Conservation (phyloP, 1,284 basidiomycete species). For the Phaffia rhodozyma region DNA sequence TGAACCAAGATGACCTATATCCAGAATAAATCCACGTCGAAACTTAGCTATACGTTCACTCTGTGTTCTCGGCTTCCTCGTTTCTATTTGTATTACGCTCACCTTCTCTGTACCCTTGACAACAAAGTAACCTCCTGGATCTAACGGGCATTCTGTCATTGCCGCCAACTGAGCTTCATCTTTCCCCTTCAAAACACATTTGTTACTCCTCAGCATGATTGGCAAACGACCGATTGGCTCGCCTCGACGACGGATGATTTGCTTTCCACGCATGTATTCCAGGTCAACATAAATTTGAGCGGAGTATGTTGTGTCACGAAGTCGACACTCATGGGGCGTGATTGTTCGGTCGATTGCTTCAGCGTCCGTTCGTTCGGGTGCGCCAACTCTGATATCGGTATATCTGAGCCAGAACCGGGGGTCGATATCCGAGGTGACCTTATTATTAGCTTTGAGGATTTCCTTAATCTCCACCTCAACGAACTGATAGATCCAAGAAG, state of each 20-base stretch:
- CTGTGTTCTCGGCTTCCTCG: background rate
- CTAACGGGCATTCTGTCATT: conserved; percentile 94
- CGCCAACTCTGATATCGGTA: conserved; percentile 84
- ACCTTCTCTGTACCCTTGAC: conserved; percentile 96
- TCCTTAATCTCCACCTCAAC: conserved; percentile 95
- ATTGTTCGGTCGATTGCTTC: conserved; percentile 69
- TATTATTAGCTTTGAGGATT: conserved; percentile 85
- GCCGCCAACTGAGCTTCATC: conserved; percentile 62
- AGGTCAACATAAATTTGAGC: conserved; percentile 92
- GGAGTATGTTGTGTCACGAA: conserved; percentile 91
- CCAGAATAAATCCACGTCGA: background rate
- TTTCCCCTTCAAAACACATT: conserved; percentile 83
- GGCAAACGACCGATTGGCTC: conserved; percentile 87
- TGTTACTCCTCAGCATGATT: conserved; percentile 91
- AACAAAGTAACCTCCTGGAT: conserved; percentile 98
- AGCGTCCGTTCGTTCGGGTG: conserved; percentile 77
- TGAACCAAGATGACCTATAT: conserved; percentile 81
- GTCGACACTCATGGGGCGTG: conserved; percentile 93
- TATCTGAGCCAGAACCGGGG: conserved; percentile 97
- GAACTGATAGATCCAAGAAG: conserved; percentile 49
- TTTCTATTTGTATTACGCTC: background rate
- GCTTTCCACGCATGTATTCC: conserved; percentile 87
- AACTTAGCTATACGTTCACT: background rate
- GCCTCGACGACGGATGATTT: conserved; percentile 68
- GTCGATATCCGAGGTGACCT: conserved; percentile 91